These are phyloP conservation scores for Exophiala spinifera DNA, from an alignment of 2,329 filamentous ascomycete genomes.

Conservation along the genomic window DNA sequence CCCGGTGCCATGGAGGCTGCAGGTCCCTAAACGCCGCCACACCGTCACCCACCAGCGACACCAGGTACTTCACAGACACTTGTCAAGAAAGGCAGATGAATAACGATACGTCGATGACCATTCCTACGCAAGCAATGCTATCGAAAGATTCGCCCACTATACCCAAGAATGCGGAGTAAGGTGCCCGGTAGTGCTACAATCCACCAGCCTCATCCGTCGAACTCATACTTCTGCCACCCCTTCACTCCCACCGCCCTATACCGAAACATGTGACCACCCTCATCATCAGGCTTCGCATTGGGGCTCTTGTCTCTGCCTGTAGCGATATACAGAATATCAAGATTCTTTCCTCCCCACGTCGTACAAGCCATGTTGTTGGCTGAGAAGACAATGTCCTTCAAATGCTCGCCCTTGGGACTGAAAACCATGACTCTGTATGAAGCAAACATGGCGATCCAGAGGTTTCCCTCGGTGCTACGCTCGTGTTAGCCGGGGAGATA, in stretches of 20 bases:
- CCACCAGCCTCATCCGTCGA: conserved; percentile 28
- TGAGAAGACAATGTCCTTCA: conserved; percentile 37
- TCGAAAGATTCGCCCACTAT: too few species aligned
- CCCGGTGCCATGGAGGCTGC: too few species aligned
- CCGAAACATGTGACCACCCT: conserved; percentile 39
- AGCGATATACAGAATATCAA: conserved; percentile 36
- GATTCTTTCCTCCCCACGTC: conserved; percentile 38
- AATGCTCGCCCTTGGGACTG: conserved; percentile 32
- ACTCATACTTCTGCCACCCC: conserved; percentile 37
- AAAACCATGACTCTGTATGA: conserved; percentile 38
- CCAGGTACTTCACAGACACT: too few species aligned
- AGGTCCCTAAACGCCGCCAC: too few species aligned
- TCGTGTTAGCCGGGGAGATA: not conserved
- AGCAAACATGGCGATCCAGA: conserved; percentile 39
- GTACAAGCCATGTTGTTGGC: conserved; percentile 37
- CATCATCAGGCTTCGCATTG: conserved; percentile 30
- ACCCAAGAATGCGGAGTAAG: too few species aligned
- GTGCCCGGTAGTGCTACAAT: not conserved
- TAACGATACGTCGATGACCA: too few species aligned
- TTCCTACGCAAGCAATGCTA: too few species aligned
- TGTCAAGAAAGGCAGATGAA: too few species aligned
- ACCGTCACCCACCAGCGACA: too few species aligned
- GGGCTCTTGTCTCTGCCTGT: conserved; percentile 31
- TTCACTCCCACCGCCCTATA: conserved; percentile 30
- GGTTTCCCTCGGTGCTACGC: conserved; percentile 35